Base-by-base conservation (phyloP, 139 green algal species). In the Dunaliella sp. region DNA sequence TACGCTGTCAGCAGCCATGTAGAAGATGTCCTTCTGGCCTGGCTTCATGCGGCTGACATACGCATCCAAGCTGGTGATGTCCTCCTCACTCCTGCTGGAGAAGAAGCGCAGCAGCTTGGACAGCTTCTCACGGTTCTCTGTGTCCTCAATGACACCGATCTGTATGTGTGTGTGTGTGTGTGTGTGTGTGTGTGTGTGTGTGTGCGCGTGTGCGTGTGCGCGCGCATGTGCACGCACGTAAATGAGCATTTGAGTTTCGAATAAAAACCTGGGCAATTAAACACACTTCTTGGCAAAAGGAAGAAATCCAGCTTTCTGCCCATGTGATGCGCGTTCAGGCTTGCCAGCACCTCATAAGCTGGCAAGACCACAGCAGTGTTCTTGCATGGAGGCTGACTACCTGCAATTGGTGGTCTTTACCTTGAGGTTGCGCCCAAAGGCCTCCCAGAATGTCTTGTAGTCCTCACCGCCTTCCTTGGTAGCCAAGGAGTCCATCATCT, bases 81-180 rank as follows among this genome's bases (percentile, higher is more conserved):
- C 37, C 30, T 94, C 90, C 25, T 94, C 94, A 1, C 80, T 89
- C 90, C 96, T 95, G 86, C 72, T 87, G 77, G 78, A 88, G 87
- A 77, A 73, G 82, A 97, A 98, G 80, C 97, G 92, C 85, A 99
- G 92, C 87, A 99, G 93, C 82, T 95, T 93, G 2, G 93, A 90
- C 32, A 99, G 91, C 1, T 80, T 65, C 34, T 94, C 88, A 72
- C 93, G 90, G 92, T 96, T 95, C 77, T 92, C 93, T 31, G 87
- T 82, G 91, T 99, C 97, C 90, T 99, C 97, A 38, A 99, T 96
- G 35, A 96, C 88, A 78, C 97, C 97, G 82, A 98, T 90, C 92
- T 96, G 93, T 25, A 65, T 7, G 7, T 26, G 48, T 65, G 48
- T 26, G n/a, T n/a, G n/a, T n/a, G n/a, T n/a, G n/a, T n/a, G n/a